Evolutionary conservation across 2,329 filamentous ascomycete genomes (phyloP), one percentile per base, ranked within the genome.

Genomic region (Sporothrix schenckii): DNA sequence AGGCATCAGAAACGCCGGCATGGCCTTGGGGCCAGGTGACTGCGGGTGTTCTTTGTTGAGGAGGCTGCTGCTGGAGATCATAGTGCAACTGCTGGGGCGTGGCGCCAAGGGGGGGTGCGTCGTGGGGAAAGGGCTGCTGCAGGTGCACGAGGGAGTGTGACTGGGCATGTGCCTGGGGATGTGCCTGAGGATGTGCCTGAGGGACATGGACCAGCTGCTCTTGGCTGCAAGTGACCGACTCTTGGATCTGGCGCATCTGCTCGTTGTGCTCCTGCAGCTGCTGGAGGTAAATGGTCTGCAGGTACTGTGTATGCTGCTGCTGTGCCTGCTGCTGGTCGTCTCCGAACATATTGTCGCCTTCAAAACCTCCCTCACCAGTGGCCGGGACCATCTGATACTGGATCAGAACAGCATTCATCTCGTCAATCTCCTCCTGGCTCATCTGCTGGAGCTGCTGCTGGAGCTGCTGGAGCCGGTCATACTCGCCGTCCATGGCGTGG

Each of bases 41-140:
- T 47, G 70, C 27, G 21, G 30, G 49, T 14, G 56, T 50, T 71
- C 70, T 69, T 71, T 71, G 70, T 69, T 58, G 60, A 11, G 54
- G 39, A 34, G 60, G 60, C 30, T 39, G 34, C 3, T n/a, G 56
- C 44, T 71, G 69, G 53, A 24, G 52, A 54, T 58, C 14, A 34
- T 67, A 47, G 13, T 47, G 47, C 52, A 63, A 44, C 11, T 47
- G 61, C 53, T 66, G 44, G 50, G 66, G 61, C 7, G 58, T 63
- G 58, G 58, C 58, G 27, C 58, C 58, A 63, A 63, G 44, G 61
- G 58, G 41, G 61, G n/a, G 44, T 56, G 58, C 58, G 21, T 63
- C 63, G 63, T 66, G 47, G 44, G 61, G 63, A 52, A 66, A 66
- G 44, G 60, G 66, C 41, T 52, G 69, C 41, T 52, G 52, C 41